Base-by-base conservation (phyloP, 164 flowering plant species). In the Platanus orientalis region DNA sequence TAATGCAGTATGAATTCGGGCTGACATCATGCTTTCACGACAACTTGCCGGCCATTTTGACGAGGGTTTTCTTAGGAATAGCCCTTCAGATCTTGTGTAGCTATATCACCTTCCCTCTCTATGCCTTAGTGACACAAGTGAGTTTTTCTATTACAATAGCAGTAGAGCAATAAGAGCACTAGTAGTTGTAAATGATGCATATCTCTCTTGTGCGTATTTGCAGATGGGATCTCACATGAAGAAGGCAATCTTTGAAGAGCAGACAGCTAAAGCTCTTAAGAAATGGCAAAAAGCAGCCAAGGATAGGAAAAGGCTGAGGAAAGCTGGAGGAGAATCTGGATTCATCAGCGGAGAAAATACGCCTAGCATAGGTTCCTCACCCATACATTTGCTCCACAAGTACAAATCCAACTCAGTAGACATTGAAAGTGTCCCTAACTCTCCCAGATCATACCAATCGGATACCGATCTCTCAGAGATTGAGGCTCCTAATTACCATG, bases 161-260 rank as follows among this genome's bases (percentile, higher is more conserved):
- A n/a, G n/a, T n/a, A n/a, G n/a, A n/a, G n/a, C n/a, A n/a, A n/a
- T n/a, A n/a, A n/a, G n/a, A n/a, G n/a, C n/a, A n/a, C n/a, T n/a
- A n/a, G n/a, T n/a, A n/a, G n/a, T n/a, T n/a, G n/a, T n/a, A n/a
- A n/a, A n/a, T n/a, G n/a, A n/a, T n/a, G n/a, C n/a, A n/a, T n/a
- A n/a, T n/a, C n/a, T n/a, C n/a, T n/a, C n/a, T n/a, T n/a, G n/a
- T n/a, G n/a, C n/a, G n/a, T n/a, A n/a, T n/a, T n/a, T 56, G 34
- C 77, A 87, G 92, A 84, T 87, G 89, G 92, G 92, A 48, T 76
- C 94, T 6, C 84, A 78, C 75, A 87, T 83, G 93, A 87, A 87
- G 79, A 79, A 74, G 56, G 70, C 90, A 16, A 82, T 87, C 6
- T 87, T 87, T 39, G 87, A 81, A 60, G 93, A 87, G 61, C 88